These are phyloP conservation scores for Taphrina confusa DNA, from an alignment of 1,139 yeast genomes.

Conservation along the genomic window DNA sequence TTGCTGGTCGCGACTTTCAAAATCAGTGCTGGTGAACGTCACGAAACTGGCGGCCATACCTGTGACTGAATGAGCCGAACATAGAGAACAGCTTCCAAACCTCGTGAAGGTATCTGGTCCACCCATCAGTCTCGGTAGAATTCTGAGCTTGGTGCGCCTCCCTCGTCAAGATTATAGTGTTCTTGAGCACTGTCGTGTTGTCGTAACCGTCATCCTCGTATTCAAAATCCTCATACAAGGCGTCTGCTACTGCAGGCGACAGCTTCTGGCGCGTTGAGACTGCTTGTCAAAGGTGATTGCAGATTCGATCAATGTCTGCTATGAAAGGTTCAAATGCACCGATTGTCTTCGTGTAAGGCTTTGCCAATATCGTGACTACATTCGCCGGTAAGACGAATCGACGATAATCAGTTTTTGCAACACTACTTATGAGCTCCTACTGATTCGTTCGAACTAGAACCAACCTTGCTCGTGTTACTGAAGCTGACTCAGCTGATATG, in stretches of 20 bases:
- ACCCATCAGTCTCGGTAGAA: background rate
- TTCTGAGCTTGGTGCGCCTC: too few relatives aligned
- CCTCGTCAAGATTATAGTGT: too few relatives aligned
- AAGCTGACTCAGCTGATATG: too few relatives aligned
- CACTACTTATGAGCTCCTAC: too few relatives aligned
- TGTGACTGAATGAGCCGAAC: background rate
- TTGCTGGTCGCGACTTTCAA: background rate
- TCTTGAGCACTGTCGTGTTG: too few relatives aligned
- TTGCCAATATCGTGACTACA: background rate
- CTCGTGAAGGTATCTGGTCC: background rate
- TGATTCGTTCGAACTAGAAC: too few relatives aligned
- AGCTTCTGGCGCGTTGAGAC: background rate
- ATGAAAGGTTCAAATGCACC: too few relatives aligned
- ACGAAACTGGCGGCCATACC: background rate
- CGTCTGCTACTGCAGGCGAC: background rate
- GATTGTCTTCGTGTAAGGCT: too few relatives aligned
- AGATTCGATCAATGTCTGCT: too few relatives aligned
- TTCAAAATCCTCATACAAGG: background rate
- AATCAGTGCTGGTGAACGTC: background rate
- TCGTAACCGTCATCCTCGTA: background rate
- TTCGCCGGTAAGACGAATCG: background rate
- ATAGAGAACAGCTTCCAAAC: background rate
- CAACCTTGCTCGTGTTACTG: too few relatives aligned
- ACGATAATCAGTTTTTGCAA: background rate
- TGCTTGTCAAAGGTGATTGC: too few relatives aligned